Percentiles rank a stretch among this genome's conserved stretches.
phyloP scores from a whole-genome alignment of 805 yeast species.

The Ogataea corticis region DNA sequence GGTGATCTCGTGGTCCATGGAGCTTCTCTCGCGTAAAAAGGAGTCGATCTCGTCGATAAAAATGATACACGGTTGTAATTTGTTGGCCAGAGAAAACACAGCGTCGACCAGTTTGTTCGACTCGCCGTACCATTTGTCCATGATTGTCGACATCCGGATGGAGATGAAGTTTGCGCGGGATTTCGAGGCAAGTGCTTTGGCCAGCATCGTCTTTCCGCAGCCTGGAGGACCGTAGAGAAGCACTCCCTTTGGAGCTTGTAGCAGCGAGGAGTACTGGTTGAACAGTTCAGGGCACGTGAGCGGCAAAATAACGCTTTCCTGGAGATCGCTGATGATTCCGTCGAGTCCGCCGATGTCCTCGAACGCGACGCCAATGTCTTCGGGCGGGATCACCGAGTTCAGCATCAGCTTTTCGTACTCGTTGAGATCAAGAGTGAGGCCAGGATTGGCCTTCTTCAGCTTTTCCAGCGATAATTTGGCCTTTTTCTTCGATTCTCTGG shows the following conservation, averaged over 20 bases:
- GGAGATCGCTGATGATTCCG: constrained; percentile 74
- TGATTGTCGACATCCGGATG: constrained; percentile 86
- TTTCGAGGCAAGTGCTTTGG: constrained; percentile 91
- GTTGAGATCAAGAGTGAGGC: constrained; percentile 52
- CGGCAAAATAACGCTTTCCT: constrained; percentile 88
- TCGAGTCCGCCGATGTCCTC: constrained; percentile 90
- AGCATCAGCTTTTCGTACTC: constrained; percentile 79
- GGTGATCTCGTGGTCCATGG: constrained; percentile 92
- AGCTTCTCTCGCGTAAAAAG: constrained; percentile 79
- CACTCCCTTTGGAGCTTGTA: constrained; percentile 94
- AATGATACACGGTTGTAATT: constrained; percentile 90
- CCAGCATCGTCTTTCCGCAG: constrained; percentile 96
- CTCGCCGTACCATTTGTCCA: constrained; percentile 99
- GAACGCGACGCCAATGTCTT: constrained; percentile 75
- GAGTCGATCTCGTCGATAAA: constrained; percentile 97
- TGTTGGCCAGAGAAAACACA: constrained; percentile 82
- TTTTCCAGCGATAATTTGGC: constrained; percentile 58
- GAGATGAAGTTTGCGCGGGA: constrained; percentile 90
- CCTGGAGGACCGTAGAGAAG: constrained; percentile 95
- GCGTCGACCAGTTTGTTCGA: constrained; percentile 93
- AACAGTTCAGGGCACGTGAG: constrained; percentile 77
- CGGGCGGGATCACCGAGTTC: constrained; percentile 78
- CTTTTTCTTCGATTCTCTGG: constrained; percentile 61
- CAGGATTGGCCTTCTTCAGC: constrained; percentile 61
- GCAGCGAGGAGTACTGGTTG: constrained; percentile 60